phyloP scores from a whole-genome alignment of 164 flowering plant genomes.

The Santalum album region DNA sequence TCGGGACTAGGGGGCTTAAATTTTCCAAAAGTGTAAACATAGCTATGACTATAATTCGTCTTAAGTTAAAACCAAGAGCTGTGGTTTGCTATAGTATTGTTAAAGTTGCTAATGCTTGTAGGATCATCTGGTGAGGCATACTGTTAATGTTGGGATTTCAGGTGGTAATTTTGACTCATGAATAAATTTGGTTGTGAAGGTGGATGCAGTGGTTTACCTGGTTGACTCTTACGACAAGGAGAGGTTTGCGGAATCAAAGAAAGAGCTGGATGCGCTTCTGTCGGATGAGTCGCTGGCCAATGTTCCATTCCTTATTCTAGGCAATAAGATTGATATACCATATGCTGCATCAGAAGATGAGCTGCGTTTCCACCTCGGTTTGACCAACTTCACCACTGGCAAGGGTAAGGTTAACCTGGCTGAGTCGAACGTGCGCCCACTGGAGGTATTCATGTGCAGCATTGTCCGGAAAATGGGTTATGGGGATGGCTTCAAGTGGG shows the following conservation, averaged over 20 bases:
- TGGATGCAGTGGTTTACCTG: constrained; percentile 42
- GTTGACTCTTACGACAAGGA: constrained; percentile 42
- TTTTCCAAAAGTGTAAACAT: too few relatives aligned
- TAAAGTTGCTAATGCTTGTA: too few relatives aligned
- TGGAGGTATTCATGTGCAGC: constrained; percentile 50
- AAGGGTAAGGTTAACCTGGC: constrained; percentile 29
- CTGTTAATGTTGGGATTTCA: too few relatives aligned
- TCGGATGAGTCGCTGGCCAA: constrained; percentile 28
- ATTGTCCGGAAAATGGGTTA: constrained; percentile 45
- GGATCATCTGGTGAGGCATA: too few relatives aligned
- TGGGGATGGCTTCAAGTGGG: constrained; percentile 46
- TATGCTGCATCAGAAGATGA: constrained; percentile 47
- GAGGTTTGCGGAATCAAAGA: constrained; percentile 37
- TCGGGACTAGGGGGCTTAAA: too few relatives aligned
- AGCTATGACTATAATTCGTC: too few relatives aligned
- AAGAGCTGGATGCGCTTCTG: constrained; percentile 37
- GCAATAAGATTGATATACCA: constrained; percentile 42
- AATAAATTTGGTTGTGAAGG: constrained; percentile 17
- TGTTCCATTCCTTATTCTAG: constrained; percentile 36
- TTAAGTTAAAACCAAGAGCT: too few relatives aligned
- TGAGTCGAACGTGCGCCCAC: constrained; percentile 32
- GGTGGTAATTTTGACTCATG: too few relatives aligned
- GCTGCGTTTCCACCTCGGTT: constrained; percentile 32
- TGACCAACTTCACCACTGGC: constrained; percentile 37
- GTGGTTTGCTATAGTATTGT: too few relatives aligned